Conservation (phyloP, 2,329 filamentous ascomycete species). For the Colletotrichum sp. region DNA sequence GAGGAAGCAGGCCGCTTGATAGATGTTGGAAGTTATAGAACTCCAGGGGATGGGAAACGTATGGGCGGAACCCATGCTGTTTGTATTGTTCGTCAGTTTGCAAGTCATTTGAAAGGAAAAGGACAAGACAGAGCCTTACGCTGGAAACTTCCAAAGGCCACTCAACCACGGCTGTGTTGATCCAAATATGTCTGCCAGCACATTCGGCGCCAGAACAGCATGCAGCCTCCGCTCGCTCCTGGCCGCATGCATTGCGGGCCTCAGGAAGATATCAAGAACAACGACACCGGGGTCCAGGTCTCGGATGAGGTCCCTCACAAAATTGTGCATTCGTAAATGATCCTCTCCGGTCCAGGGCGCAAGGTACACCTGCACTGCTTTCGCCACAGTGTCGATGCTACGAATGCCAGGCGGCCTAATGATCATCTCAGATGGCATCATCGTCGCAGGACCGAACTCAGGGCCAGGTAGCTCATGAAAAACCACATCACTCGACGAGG, state of each 20-base stretch:
- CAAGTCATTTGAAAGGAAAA: neutral
- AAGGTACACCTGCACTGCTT: slow-evolving; percentile 25
- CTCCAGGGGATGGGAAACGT: slow-evolving; percentile 49
- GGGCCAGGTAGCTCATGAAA: slow-evolving; percentile 29
- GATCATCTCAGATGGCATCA: slow-evolving; percentile 19
- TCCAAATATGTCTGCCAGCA: slow-evolving; percentile 42
- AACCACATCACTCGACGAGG: slow-evolving; percentile 19
- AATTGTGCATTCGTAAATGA: slow-evolving; percentile 30
- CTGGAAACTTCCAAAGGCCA: slow-evolving; percentile 43
- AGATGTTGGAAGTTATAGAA: slow-evolving; percentile 45
- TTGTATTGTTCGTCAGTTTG: neutral
- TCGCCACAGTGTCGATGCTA: slow-evolving; percentile 15
- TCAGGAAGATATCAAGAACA: slow-evolving; percentile 35
- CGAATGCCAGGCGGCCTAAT: slow-evolving; percentile 24
- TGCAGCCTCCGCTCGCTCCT: slow-evolving; percentile 30
- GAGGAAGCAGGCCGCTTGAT: slow-evolving; percentile 25
- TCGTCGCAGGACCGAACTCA: slow-evolving; percentile 22
- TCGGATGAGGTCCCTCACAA: slow-evolving; percentile 29
- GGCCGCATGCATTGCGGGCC: slow-evolving; percentile 28
- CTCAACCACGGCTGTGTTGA: slow-evolving; percentile 42
- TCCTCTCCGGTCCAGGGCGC: slow-evolving; percentile 35
- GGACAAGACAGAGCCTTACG: slow-evolving; percentile 31
- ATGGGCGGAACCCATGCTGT: slow-evolving; percentile 46
- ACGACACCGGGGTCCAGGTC: slow-evolving; percentile 35
- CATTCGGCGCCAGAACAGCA: slow-evolving; percentile 48